A percentile compares a stretch with the other conserved stretches of the same genome.
These are phyloP conservation scores for Fusarium continuum DNA, from an alignment of 2,329 filamentous ascomycete genomes.

Conservation along the genomic window DNA sequence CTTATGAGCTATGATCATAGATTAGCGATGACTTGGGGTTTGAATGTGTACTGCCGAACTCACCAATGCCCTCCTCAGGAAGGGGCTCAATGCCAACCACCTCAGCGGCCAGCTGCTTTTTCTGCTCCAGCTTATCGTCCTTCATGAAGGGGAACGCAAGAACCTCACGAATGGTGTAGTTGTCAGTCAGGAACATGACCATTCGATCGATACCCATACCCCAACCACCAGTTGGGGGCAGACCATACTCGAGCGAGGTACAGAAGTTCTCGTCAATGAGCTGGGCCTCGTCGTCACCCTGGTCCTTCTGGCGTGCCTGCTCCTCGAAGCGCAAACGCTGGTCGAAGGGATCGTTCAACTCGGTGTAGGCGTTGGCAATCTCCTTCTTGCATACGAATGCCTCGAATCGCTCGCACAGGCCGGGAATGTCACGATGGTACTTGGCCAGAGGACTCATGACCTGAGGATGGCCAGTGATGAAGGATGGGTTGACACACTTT, in stretches of 20 bases:
- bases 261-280: slow-evolving; percentile 96
- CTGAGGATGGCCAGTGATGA: slow-evolving; percentile 71
- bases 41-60: slow-evolving; percentile 2
- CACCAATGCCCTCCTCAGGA: slow-evolving; percentile 43
- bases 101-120: slow-evolving; percentile 55
- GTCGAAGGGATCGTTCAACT: slow-evolving; percentile 92
- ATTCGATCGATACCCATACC: slow-evolving; percentile 95
- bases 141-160: slow-evolving; percentile 98
- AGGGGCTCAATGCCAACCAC: slow-evolving; percentile 42
- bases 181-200: slow-evolving; percentile 95
- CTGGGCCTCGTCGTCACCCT: slow-evolving; percentile 97
- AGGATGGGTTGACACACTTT: slow-evolving; percentile 86
- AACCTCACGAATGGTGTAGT: slow-evolving; percentile 94
- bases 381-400: slow-evolving; percentile 83
- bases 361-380: slow-evolving; percentile 95
- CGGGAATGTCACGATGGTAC: slow-evolving; percentile 82
- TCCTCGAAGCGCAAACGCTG: slow-evolving; percentile 88
- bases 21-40: slow-evolving; percentile 11
- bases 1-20: slow-evolving; percentile 35
- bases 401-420: slow-evolving; percentile 96
- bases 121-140: slow-evolving; percentile 67
- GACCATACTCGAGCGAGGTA: slow-evolving; percentile 84
- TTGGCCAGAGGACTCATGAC: slow-evolving; percentile 93
- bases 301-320: slow-evolving; percentile 93
- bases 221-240: slow-evolving; percentile 95